Percentiles rank a stretch among this genome's conserved stretches.
Conservation (phyloP, 2,329 filamentous ascomycete species). For the Sporothrix phasma region DNA sequence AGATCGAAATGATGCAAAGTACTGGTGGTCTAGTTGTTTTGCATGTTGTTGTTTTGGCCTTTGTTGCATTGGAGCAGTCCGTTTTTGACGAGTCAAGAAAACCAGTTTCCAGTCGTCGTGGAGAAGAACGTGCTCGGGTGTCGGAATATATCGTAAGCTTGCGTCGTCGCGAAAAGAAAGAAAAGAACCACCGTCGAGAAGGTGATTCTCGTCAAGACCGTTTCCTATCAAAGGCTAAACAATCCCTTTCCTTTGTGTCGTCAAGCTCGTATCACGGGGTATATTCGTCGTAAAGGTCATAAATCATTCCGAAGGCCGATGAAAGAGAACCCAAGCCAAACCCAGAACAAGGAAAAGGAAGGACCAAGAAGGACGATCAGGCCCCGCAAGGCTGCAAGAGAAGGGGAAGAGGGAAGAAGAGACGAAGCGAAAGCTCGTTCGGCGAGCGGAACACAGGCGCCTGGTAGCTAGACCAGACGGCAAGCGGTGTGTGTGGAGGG, state of each 20-base stretch:
- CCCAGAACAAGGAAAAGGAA: constrained; percentile 12
- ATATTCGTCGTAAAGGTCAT: constrained; percentile 17
- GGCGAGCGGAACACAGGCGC: constrained; percentile 10
- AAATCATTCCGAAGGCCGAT: constrained; percentile 14
- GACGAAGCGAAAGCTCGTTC: constrained; percentile 12
- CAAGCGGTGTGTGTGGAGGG: constrained; percentile 9
- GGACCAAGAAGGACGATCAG: not conserved
- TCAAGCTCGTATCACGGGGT: constrained; percentile 10
- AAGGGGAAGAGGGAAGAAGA: constrained; percentile 18
- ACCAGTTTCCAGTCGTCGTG: not conserved
- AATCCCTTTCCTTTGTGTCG: not conserved
- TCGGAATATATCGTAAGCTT: constrained; percentile 10
- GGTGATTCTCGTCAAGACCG: not conserved
- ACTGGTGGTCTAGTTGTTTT: not conserved
- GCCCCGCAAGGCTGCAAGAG: constrained; percentile 15
- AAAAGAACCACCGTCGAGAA: not conserved
- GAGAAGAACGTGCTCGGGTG: not conserved
- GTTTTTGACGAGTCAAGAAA: not conserved
- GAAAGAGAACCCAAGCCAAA: constrained; percentile 14
- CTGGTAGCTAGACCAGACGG: constrained; percentile 4
- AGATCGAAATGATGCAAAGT: not conserved
- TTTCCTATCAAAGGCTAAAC: constrained; percentile 15
- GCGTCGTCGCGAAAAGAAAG: not conserved
- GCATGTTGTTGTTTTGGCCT: not conserved
- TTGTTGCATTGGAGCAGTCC: not conserved